Percentiles rank a stretch among this genome's conserved stretches.
These are phyloP conservation scores for Erythrophleum ivorense DNA, from an alignment of 331 rosid genomes.

Conservation along the genomic window DNA sequence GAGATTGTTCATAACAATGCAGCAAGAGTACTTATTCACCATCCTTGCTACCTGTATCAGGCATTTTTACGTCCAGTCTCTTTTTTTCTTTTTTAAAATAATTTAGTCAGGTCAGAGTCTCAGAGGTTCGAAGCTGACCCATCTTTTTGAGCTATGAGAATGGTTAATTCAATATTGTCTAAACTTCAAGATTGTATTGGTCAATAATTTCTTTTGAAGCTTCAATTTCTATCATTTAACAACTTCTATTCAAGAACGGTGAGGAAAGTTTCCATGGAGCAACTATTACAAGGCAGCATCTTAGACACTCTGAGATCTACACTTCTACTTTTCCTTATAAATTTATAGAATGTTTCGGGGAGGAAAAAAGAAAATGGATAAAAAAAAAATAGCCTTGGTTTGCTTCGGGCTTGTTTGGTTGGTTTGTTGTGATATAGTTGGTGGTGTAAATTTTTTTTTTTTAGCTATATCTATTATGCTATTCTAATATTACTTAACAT, in stretches of 20 bases:
- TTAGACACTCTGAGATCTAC: constrained; percentile 21
- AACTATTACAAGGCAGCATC: constrained; percentile 28
- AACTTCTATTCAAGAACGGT: no score
- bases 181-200: background rate
- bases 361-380: background rate
- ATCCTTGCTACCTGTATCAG: background rate
- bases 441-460: no score
- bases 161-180: background rate
- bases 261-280: background rate
- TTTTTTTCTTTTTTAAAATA: background rate
- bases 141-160: background rate
- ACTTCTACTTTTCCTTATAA: constrained; percentile 4
- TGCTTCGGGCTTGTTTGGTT: no score
- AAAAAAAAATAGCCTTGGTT: background rate
- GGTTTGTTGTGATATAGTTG: no score
- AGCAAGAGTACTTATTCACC: background rate
- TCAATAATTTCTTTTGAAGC: background rate
- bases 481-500: no score
- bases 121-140: background rate
- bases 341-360: constrained; percentile 1
- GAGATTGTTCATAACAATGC: constrained; percentile 57
- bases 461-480: no score
- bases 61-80: background rate
- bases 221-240: no score
- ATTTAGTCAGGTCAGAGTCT: background rate